Base-by-base conservation (phyloP, 129 eudicot genomes). In the Solidago caesia region DNA sequence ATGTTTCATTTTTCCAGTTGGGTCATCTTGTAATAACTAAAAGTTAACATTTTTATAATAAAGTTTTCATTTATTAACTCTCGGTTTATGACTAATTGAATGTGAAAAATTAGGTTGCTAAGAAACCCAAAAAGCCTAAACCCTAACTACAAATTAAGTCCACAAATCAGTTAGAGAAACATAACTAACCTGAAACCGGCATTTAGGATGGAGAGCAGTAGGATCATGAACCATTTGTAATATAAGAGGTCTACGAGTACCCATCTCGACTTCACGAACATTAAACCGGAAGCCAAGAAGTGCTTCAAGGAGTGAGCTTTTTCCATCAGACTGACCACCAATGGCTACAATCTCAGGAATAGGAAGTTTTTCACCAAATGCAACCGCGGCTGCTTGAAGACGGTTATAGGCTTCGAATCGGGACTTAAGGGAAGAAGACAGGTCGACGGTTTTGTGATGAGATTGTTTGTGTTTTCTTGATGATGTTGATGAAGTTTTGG, bases 241-340 rank as follows among this genome's bases (percentile, higher is more conserved):
- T 47, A 92, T 84, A 78, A 89, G 88, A 7, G 97, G 97, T 26
- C 97, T 81, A 47, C 97, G 78, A 7, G 96, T 92, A 1, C 97
- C 97, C 96, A 92, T 92, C 72, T 92, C 96, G 39, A 92, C 97
- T 61, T 92, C 96, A 1, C 93, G 84, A 29, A 91, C 92, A 62
- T 91, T 91, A 64, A 91, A 91, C 5, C 96, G 88, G 82, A 91
- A 91, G 62, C 97, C 97, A 7, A 91, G 80, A 4, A 91, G 87
- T 33, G 96, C 97, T 83, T 91, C 97, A 14, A 91, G 97, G 10
- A 91, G 96, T 6, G 97, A 89, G 74, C 97, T 91, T 80, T 91
- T 91, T 3, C 97, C 97, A 79, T 91, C 97, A 10, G 96, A 92
- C 83, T 92, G 97, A 6, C 97, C 96, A 26, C 97, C 97, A 0